Conservation (phyloP, 2,329 filamentous ascomycete genomes). For the Pezicula carpinea region DNA sequence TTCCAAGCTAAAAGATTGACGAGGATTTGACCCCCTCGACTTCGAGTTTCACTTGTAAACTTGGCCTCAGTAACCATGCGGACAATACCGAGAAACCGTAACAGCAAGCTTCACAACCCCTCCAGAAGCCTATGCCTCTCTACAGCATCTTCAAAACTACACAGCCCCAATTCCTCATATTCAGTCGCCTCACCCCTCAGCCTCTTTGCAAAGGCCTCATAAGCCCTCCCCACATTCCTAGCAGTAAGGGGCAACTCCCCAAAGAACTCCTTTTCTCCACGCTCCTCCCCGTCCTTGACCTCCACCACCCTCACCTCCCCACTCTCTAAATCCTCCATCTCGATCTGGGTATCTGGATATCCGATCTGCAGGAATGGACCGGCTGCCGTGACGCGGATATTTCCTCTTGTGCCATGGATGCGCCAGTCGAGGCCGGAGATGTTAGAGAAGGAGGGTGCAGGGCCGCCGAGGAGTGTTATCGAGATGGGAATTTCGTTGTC, state of each 20-base stretch:
- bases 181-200: not conserved
- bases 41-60: too few species aligned
- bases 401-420: constrained; percentile 46
- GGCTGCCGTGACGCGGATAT: constrained; percentile 8
- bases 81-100: too few species aligned
- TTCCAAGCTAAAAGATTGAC: too few species aligned
- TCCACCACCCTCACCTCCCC: constrained; percentile 10
- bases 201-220: constrained; percentile 4
- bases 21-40: too few species aligned
- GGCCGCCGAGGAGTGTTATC: constrained; percentile 12
- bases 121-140: constrained; percentile 20
- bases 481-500: constrained; percentile 11
- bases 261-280: not conserved
- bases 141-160: constrained; percentile 23
- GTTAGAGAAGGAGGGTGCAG: constrained; percentile 5
- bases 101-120: constrained; percentile 13
- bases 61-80: too few species aligned
- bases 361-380: constrained; percentile 14
- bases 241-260: constrained; percentile 1
- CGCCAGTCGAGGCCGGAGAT: constrained; percentile 37
- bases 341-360: constrained; percentile 13
- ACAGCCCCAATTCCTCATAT: constrained; percentile 10
- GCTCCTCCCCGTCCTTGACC: constrained; percentile 5
- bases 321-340: constrained; percentile 9
- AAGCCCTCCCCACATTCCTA: constrained; percentile 18